A percentile compares a stretch with the other conserved stretches of the same genome.
These are phyloP conservation scores for Malus hybrid DNA, from an alignment of 331 rosid genomes.

Conservation along the genomic window DNA sequence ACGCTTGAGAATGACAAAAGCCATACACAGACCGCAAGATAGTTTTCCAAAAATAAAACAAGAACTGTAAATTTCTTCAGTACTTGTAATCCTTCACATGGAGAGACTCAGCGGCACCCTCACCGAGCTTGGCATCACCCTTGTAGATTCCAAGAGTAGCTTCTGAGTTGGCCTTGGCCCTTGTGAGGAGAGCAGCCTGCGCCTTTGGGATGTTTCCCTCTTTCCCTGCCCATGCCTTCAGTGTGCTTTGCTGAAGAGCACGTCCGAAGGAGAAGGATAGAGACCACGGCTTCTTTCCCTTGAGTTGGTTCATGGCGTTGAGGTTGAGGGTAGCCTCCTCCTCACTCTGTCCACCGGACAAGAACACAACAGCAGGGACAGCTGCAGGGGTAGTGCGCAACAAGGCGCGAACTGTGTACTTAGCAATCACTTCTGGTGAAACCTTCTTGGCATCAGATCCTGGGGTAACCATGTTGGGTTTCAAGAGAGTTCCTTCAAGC, in stretches of 20 bases:
- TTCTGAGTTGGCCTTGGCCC: constrained; percentile 83
- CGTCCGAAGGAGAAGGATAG: constrained; percentile 90
- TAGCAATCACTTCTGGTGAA: constrained; percentile 60
- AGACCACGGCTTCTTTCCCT: constrained; percentile 87
- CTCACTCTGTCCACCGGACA: constrained; percentile 97
- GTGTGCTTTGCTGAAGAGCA: constrained; percentile 90
- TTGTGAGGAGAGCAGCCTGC: constrained; percentile 54
- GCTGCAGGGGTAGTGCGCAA: constrained; percentile 74
- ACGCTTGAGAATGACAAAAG: constrained; percentile 17
- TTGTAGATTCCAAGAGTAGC: constrained; percentile 80
- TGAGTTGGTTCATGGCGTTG: constrained; percentile 72
- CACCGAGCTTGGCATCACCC: constrained; percentile 56
- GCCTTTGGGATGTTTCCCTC: constrained; percentile 61
- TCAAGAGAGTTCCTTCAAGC: constrained; percentile 84
- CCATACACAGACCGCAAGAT: background rate
- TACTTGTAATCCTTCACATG: constrained; percentile 82
- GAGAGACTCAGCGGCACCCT: constrained; percentile 77
- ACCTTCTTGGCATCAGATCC: constrained; percentile 70
- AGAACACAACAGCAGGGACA: constrained; percentile 84
- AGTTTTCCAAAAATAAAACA: constrained; percentile 13
- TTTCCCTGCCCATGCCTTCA: constrained; percentile 87
- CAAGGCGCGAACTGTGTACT: constrained; percentile 61
- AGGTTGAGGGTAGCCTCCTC: constrained; percentile 86
- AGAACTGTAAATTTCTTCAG: constrained; percentile 17
- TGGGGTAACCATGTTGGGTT: constrained; percentile 97